A percentile compares a stretch with the other conserved stretches of the same genome.
Conservation (phyloP, 495 filamentous ascomycete genomes). For the Penicillium subrubescens region DNA sequence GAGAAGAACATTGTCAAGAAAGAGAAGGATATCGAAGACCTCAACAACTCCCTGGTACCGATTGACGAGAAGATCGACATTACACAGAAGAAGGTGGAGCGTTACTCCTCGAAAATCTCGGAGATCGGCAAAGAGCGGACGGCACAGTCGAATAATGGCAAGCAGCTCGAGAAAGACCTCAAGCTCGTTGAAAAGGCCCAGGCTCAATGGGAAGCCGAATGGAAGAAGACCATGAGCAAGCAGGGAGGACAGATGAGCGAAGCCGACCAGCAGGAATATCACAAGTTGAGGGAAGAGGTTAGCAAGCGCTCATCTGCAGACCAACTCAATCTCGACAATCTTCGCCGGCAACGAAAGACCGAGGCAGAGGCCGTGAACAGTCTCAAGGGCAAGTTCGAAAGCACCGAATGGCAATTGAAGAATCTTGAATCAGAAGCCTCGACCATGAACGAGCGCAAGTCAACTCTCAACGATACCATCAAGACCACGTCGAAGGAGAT, state of each 20-base stretch:
- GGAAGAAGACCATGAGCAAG: constrained; percentile 77
- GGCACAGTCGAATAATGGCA: constrained; percentile 61
- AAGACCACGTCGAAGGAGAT: constrained; percentile 75
- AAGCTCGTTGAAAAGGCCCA: constrained; percentile 87
- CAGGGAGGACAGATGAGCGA: constrained; percentile 85
- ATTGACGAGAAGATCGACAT: constrained; percentile 92
- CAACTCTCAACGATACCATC: constrained; percentile 57
- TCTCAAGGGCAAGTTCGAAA: constrained; percentile 82
- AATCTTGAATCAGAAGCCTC: constrained; percentile 73
- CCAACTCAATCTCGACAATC: constrained; percentile 80
- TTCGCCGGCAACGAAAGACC: constrained; percentile 80
- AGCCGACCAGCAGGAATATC: constrained; percentile 87
- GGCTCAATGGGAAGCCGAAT: constrained; percentile 84
- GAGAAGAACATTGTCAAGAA: constrained; percentile 82
- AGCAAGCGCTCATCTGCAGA: constrained; percentile 80
- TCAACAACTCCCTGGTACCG: constrained; percentile 82
- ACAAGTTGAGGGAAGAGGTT: constrained; percentile 80
- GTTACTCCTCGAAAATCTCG: constrained; percentile 63
- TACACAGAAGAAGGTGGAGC: constrained; percentile 67
- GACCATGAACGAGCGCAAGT: constrained; percentile 67
- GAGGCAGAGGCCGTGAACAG: constrained; percentile 87
- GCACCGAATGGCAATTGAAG: constrained; percentile 68
- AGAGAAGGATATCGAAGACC: constrained; percentile 86
- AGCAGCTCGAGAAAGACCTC: constrained; percentile 77
- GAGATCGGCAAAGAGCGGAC: constrained; percentile 77